These are phyloP conservation scores for Phytophthora pinifolia DNA, from an alignment of 352 stramenopile species.

Conservation along the genomic window DNA sequence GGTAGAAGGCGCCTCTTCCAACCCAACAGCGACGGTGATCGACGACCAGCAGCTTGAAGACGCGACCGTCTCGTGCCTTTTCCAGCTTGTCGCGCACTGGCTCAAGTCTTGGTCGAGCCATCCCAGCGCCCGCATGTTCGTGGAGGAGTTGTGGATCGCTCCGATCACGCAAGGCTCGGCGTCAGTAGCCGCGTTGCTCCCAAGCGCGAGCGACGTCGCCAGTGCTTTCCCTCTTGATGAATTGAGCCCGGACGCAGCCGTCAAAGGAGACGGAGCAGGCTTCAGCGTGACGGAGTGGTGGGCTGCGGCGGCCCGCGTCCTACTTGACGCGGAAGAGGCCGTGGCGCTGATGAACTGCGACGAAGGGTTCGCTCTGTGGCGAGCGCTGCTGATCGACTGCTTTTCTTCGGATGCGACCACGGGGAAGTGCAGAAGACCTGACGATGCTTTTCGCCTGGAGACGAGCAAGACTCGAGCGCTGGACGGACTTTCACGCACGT, in stretches of 20 bases:
- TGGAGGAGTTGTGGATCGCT: slow-evolving; percentile 53
- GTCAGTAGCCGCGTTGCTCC: slow-evolving; percentile 8
- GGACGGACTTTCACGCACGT: slow-evolving; percentile 10
- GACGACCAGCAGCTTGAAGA: slow-evolving; percentile 14
- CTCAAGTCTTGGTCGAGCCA: slow-evolving; percentile 54
- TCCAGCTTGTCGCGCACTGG: slow-evolving; percentile 51
- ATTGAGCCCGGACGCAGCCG: background rate
- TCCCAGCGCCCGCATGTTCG: slow-evolving; percentile 42
- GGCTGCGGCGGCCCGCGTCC: slow-evolving; percentile 18
- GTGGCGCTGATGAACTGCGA: slow-evolving; percentile 32
- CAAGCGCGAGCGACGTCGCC: slow-evolving; percentile 18
- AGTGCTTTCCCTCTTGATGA: slow-evolving; percentile 25
- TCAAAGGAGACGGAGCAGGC: background rate
- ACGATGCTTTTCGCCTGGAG: slow-evolving; percentile 1
- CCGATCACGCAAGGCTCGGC: slow-evolving; percentile 16
- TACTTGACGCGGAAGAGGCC: slow-evolving; percentile 34
- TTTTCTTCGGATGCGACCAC: slow-evolving; percentile 29
- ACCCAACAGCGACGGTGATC: slow-evolving; percentile 17
- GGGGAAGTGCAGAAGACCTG: slow-evolving; percentile 21
- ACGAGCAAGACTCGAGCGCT: slow-evolving; percentile 6
- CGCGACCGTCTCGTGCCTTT: slow-evolving; percentile 32
- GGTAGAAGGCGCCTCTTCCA: slow-evolving; percentile 6
- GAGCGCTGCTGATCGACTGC: slow-evolving; percentile 38
- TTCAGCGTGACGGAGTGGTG: slow-evolving; percentile 24
- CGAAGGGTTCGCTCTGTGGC: slow-evolving; percentile 44